These are phyloP conservation scores for Lactarius deliciosus DNA, from an alignment of 768 basidiomycete species.

Conservation along the genomic window DNA sequence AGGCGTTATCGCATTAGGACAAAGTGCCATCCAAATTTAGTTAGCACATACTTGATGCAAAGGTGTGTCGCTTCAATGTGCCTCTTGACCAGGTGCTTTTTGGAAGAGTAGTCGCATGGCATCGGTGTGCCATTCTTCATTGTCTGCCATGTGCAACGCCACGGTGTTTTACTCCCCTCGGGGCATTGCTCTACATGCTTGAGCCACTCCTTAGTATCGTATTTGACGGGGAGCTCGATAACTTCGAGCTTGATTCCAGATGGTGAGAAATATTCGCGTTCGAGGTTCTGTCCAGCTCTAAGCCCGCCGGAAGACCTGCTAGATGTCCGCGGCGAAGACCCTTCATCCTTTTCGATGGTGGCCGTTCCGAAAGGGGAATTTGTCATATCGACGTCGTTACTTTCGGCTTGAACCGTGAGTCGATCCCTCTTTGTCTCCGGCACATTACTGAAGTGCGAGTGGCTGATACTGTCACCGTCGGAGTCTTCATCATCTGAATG, in stretches of 20 bases:
- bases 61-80: slow-evolving; percentile 66
- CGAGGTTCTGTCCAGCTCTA: slow-evolving; percentile 7
- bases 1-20: slow-evolving; percentile 19
- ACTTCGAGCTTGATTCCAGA: slow-evolving; percentile 30
- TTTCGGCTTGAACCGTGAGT: neutral
- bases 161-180: slow-evolving; percentile 31
- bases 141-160: slow-evolving; percentile 45
- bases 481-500: slow-evolving; percentile 19
- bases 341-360: slow-evolving; percentile 1
- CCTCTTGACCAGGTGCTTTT: slow-evolving; percentile 67
- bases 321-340: slow-evolving; percentile 5
- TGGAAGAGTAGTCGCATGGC: slow-evolving; percentile 46
- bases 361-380: slow-evolving; percentile 9
- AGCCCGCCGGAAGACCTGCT: slow-evolving; percentile 13
- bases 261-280: slow-evolving; percentile 26
- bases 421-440: slow-evolving; percentile 8
- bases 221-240: slow-evolving; percentile 28
- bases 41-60: slow-evolving; percentile 51
- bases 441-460: neutral
- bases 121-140: slow-evolving; percentile 36
- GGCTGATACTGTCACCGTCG: neutral
- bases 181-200: slow-evolving; percentile 26
- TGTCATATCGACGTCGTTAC: slow-evolving; percentile 14
- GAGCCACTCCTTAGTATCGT: slow-evolving; percentile 28
- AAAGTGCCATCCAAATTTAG: slow-evolving; percentile 28